Base-by-base conservation (phyloP, 352 stramenopile species). In the Pythium scleroteichum region DNA sequence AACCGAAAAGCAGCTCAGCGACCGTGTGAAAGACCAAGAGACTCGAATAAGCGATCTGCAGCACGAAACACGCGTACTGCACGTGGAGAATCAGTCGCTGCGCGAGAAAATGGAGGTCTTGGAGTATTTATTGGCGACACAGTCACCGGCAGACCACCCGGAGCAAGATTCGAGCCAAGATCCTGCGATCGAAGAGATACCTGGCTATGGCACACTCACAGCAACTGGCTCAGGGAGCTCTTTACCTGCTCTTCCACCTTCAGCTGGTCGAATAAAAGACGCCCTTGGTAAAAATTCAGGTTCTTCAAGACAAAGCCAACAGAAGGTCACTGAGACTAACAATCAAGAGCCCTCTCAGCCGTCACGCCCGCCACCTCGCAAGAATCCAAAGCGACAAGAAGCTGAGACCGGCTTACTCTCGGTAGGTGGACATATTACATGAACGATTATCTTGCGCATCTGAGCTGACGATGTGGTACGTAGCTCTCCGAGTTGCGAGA, bases 41-140 rank as follows among this genome's bases (percentile, higher is more conserved):
- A 33, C 10, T 2, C 53, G 49, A n/a, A 72, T 81, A 5, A 66
- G 53, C 8, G 57, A 67, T 4, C 22, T 81, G 23, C 33, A 68
- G 29, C 63, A 73, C 48, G 74, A 86, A 24, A 72, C 65, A 2
- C 76, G 71, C 2, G 71, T 79, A 17, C 54, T 86, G 7, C 77
- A 76, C 20, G 64, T 86, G 6, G 76, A 84, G 46, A 86, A 86
- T 67, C 76, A 82, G 62, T 75, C 64, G 7, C 53, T 86, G 14
- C 75, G 76, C 0, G 74, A 86, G 53, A 82, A 82, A 49, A 69
- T 86, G 40, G 76, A 86, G 53, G 70, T 86, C 20, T 64, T 86
- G 17, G 76, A 86, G 64, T 86, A 86, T 42, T 59, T 86, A 23
- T 40, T 82, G 3, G 55, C 59, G 0, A 53, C 35, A 8, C 51